Evolutionary conservation across 768 basidiomycete species (phyloP), one percentile per base, ranked within the genome.

Genomic region (Gautieria morchelliformis): DNA sequence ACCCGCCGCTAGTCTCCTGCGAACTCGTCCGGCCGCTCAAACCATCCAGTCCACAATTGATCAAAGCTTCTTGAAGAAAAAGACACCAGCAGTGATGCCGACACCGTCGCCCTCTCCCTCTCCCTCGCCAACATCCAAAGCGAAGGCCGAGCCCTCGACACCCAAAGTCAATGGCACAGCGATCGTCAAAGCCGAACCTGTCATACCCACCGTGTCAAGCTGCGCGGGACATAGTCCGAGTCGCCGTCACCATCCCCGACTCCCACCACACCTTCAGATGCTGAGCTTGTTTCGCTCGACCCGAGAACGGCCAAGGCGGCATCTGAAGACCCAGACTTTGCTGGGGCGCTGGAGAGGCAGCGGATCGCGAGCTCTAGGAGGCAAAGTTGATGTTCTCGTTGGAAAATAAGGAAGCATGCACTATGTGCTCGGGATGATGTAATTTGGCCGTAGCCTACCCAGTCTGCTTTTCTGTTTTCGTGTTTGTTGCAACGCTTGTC

Each of bases 1-100:
- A 9, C 14, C 35, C 49, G 5, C 10, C 20, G 17, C 54, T 60
- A 75, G 76, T 74, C 97, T 98, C 72, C 79, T 99, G 51, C 83
- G 96, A 55, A 97, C 96, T 37, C 82, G 91, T 53, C 91, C 96
- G 5, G 93, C 94, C 9, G 90, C 92, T 12, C 87, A 92, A 66
- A 96, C 96, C 52, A 94, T 95, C 69, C 93, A 99, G 74, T 97
- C 98, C 76, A 99, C 96, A 10, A 82, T 98, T 59, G 93, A 95
- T 69, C 85, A 89, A 69, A 79, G 74, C 39, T 72, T 89, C 53
- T 74, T 95, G 57, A 67, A 73, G 58, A 70, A 67, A 40, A 86
- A 87, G 66, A 72, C 80, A 44, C 82, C 78, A 11, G 22, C 39
- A 17, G 45, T 41, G 10, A 55, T 59, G 20, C 52, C 58, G 5